Conservation (phyloP, 2,329 filamentous ascomycete species). For the Tolypocladium capitatum region DNA sequence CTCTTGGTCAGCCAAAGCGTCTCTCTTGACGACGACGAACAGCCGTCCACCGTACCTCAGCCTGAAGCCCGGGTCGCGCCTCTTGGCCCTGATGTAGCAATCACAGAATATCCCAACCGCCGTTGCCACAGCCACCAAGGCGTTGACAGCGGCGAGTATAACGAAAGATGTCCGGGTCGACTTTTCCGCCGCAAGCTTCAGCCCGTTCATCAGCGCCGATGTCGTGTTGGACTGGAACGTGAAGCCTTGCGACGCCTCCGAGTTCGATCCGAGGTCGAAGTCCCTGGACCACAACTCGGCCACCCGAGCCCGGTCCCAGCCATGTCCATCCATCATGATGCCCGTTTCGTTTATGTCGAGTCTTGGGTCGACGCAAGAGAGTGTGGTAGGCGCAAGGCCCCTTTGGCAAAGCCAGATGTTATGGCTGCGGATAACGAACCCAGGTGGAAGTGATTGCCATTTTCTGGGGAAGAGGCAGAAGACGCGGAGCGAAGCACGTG, state of each 20-base stretch:
- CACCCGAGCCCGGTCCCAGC: conserved; percentile 2
- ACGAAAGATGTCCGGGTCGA: conserved; percentile 49
- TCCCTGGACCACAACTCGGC: conserved; percentile 7
- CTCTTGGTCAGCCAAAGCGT: background rate
- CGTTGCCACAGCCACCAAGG: conserved; percentile 42
- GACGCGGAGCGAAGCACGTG: background rate
- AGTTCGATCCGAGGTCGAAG: conserved; percentile 2
- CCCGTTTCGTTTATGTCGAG: background rate
- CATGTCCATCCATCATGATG: conserved; percentile 1
- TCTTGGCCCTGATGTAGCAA: conserved; percentile 33
- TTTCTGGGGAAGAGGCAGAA: background rate
- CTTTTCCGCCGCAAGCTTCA: conserved; percentile 38
- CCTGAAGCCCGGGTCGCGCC: conserved; percentile 24
- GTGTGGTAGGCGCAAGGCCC: conserved; percentile 8
- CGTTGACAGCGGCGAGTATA: conserved; percentile 48
- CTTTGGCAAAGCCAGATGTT: conserved; percentile 1
- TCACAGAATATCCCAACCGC: conserved; percentile 44
- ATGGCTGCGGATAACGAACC: no score
- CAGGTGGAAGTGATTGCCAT: no score
- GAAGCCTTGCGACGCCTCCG: conserved; percentile 11
- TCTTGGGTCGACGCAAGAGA: background rate
- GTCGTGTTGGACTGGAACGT: conserved; percentile 26
- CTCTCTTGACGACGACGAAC: no score
- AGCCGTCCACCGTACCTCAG: conserved; percentile 23
- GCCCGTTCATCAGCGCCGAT: conserved; percentile 33